These are phyloP conservation scores for Globisporangium cylindrosporum DNA, from an alignment of 352 stramenopile genomes.

Conservation along the genomic window DNA sequence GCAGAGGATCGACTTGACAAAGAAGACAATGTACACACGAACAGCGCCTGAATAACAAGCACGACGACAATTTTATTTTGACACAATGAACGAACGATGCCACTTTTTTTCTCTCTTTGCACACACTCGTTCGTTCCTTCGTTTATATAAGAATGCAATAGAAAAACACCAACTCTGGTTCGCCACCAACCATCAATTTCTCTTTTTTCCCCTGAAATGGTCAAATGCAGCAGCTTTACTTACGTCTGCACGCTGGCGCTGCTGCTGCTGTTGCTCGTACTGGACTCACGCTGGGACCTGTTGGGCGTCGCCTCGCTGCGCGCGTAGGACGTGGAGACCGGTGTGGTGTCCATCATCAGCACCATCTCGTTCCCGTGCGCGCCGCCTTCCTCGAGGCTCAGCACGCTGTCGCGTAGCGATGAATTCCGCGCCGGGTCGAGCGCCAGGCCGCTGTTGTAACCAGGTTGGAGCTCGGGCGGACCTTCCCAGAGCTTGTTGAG, in stretches of 20 bases:
- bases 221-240: not conserved
- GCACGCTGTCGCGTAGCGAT: conserved; percentile 20
- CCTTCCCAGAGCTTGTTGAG: conserved; percentile 89
- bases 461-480: conserved; percentile 54
- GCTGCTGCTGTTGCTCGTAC: conserved; percentile 1
- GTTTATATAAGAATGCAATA: not conserved
- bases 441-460: conserved; percentile 4
- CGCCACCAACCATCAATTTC: not conserved
- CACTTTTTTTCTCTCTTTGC: not conserved
- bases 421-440: conserved; percentile 5
- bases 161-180: not conserved
- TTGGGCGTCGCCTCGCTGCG: conserved; percentile 34
- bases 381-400: conserved; percentile 27
- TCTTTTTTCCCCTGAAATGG: not conserved
- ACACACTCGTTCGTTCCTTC: not conserved
- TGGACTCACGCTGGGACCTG: conserved; percentile 11
- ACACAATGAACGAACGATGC: not conserved
- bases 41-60: not conserved
- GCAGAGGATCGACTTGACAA: not conserved
- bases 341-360: conserved; percentile 39
- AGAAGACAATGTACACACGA: not conserved
- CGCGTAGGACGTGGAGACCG: conserved; percentile 43
- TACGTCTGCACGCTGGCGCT: conserved; percentile 1
- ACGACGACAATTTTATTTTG: not conserved
- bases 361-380: conserved; percentile 31